phyloP scores from a whole-genome alignment of 208 protist genomes.

The Herpetomonas tarakana region DNA sequence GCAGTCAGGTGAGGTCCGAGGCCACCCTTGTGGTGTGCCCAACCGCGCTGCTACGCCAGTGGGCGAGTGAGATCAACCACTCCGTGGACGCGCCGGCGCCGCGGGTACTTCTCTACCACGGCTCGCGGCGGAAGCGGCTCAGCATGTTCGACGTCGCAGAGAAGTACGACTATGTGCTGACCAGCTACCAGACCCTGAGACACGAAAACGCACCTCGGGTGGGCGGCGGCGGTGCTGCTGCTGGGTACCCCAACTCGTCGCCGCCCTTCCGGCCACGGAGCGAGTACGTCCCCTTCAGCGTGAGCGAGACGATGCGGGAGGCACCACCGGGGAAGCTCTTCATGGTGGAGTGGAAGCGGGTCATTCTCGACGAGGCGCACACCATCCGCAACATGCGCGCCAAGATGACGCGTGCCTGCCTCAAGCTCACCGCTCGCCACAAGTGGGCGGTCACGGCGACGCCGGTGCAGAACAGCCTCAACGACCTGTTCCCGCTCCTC shows the following conservation, averaged over 20 bases:
- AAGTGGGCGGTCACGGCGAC: slow-evolving; percentile 66
- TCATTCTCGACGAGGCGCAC: slow-evolving; percentile 92
- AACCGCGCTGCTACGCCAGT: slow-evolving; percentile 61
- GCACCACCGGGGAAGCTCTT: slow-evolving; percentile 39
- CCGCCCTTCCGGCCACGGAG: not conserved
- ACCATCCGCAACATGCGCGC: slow-evolving; percentile 73
- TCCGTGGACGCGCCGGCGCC: slow-evolving; percentile 34
- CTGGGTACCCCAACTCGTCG: not conserved
- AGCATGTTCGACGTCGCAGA: slow-evolving; percentile 49
- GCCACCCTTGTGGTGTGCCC: slow-evolving; percentile 82
- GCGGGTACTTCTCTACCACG: slow-evolving; percentile 77
- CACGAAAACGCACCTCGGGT: slow-evolving; percentile 23
- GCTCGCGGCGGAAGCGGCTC: slow-evolving; percentile 28
- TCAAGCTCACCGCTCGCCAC: slow-evolving; percentile 38
- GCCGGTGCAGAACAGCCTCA: slow-evolving; percentile 64
- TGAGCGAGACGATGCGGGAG: not conserved
- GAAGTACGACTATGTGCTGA: slow-evolving; percentile 83
- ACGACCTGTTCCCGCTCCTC: slow-evolving; percentile 64
- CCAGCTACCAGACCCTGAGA: slow-evolving; percentile 58
- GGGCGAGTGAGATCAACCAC: slow-evolving; percentile 52
- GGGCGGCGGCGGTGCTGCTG: not conserved
- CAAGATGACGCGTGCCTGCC: slow-evolving; percentile 34
- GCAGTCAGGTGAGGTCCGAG: slow-evolving; percentile 48
- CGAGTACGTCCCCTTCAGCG: not conserved
- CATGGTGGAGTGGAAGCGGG: slow-evolving; percentile 78